phyloP scores from a whole-genome alignment of 192 early-diverging fungal genomes.

The Entomortierella beljakovae region DNA sequence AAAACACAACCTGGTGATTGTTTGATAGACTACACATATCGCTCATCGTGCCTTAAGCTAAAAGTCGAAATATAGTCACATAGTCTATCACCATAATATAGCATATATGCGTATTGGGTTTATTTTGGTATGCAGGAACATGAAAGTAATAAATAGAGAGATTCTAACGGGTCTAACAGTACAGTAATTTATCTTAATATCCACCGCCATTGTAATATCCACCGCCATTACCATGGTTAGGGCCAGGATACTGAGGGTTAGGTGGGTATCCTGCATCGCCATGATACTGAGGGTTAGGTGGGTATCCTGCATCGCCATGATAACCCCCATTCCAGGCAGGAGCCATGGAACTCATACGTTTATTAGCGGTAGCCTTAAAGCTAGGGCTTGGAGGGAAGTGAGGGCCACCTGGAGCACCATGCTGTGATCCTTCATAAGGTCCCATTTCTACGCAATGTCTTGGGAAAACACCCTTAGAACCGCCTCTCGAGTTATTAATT shows the following conservation, averaged over 20 bases:
- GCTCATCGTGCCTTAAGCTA: no score
- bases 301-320: slow-evolving; percentile 16
- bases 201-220: no score
- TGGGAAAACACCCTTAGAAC: slow-evolving; percentile 66
- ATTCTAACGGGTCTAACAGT: no score
- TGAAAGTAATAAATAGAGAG: no score
- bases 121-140: no score
- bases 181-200: no score
- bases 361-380: slow-evolving; percentile 40
- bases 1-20: no score
- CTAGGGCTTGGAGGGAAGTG: slow-evolving; percentile 40
- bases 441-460: slow-evolving; percentile 60
- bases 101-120: no score
- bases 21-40: no score
- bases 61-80: no score
- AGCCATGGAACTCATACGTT: slow-evolving; percentile 49
- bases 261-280: slow-evolving; percentile 20
- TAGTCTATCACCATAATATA: no score
- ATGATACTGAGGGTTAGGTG: slow-evolving; percentile 28
- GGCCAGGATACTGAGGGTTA: slow-evolving; percentile 25
- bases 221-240: no score
- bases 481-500: slow-evolving; percentile 59
- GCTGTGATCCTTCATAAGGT: slow-evolving; percentile 30
- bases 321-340: slow-evolving; percentile 12
- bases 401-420: slow-evolving; percentile 31